phyloP scores from a whole-genome alignment of 805 yeast genomes.

The Wickerhamomyces xylosicus region DNA sequence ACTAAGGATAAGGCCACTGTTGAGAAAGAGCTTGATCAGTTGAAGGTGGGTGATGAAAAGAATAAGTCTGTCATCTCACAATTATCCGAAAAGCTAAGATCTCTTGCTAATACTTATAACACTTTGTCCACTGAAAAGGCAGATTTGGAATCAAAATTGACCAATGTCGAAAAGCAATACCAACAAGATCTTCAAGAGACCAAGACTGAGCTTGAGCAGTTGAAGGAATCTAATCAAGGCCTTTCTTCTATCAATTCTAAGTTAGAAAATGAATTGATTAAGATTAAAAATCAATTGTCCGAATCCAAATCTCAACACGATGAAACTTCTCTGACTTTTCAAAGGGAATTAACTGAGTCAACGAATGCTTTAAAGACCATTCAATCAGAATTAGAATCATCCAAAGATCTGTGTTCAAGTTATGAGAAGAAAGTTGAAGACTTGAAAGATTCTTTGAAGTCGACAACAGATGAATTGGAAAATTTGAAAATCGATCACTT shows the following conservation, averaged over 20 bases:
- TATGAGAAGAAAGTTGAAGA: no score
- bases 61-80: slow-evolving; percentile 28
- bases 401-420: no score
- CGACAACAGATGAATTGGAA: no score
- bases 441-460: no score
- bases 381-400: no score
- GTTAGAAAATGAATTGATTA: slow-evolving; percentile 6
- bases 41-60: slow-evolving; percentile 18
- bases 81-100: slow-evolving; percentile 34
- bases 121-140: slow-evolving; percentile 19
- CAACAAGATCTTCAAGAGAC: slow-evolving; percentile 7
- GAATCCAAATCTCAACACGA: no score
- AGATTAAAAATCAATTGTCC: background rate
- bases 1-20: slow-evolving; percentile 4
- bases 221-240: slow-evolving; percentile 7
- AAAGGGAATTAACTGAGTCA: no score
- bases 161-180: slow-evolving; percentile 5
- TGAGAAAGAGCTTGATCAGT: slow-evolving; percentile 17
- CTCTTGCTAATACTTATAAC: slow-evolving; percentile 26
- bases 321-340: no score
- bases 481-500: slow-evolving; percentile 2
- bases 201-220: slow-evolving; percentile 7
- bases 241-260: slow-evolving; percentile 4
- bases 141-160: slow-evolving; percentile 9
- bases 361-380: no score